Evolutionary conservation across 2,329 filamentous ascomycete genomes (phyloP).

Genomic region (Colletotrichum trifolii): DNA sequence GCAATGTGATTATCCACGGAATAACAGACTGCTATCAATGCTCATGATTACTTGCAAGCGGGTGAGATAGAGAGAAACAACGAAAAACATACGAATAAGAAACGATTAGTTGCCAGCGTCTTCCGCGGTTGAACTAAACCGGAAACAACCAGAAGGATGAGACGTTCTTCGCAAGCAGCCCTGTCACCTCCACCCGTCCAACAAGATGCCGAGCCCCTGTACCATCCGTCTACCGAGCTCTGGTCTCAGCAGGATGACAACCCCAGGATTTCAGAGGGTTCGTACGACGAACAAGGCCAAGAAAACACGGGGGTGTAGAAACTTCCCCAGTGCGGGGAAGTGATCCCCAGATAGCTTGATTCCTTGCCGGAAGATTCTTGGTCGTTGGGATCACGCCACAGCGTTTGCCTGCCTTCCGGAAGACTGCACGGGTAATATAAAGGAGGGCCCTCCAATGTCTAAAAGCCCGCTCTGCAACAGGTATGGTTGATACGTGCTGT

Average conservation of each 20-base stretch:
- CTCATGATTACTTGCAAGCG: not conserved
- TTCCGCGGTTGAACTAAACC: constrained; percentile 18
- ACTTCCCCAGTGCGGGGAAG: constrained; percentile 13
- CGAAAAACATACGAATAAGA: not conserved
- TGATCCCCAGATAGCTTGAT: not conserved
- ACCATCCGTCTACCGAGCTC: no score
- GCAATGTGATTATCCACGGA: no score
- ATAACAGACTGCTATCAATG: no score
- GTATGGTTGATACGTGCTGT: not conserved
- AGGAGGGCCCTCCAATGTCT: no score
- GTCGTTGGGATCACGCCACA: not conserved
- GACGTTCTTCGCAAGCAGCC: not conserved
- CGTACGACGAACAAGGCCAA: not conserved
- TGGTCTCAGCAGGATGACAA: not conserved
- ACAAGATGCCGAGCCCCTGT: no score
- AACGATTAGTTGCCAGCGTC: not conserved
- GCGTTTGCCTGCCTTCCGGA: no score
- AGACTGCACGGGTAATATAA: no score
- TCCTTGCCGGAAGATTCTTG: not conserved
- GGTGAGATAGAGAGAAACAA: not conserved
- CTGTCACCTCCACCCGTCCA: no score
- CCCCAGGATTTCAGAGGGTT: not conserved
- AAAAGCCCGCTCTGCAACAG: no score
- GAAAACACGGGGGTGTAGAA: constrained; percentile 9
- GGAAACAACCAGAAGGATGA: not conserved